Base-by-base conservation (phyloP, 352 stramenopile species). In the Phytophthora aleatoria region DNA sequence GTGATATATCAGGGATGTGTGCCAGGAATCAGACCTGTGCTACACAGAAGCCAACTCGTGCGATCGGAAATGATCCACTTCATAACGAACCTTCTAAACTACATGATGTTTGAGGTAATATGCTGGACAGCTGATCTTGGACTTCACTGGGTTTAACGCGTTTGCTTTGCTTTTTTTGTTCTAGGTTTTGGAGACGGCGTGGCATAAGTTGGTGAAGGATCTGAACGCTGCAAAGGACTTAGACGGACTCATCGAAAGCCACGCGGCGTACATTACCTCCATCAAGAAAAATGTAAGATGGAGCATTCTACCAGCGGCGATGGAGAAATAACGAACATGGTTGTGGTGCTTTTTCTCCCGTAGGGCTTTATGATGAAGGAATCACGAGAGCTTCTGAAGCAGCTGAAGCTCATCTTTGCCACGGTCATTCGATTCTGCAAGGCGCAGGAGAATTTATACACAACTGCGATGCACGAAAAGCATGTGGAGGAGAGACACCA, bases 11-110 rank as follows among this genome's bases (percentile, higher is more conserved):
- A 91, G 83, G 78, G 79, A 10, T 75, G 75, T 35, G 57, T 95
- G 36, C 87, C 74, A 42, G 79, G 75, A 31, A 77, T 94, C 52
- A 38, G 57, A 39, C 66, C 64, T 54, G 67, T 97, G 16, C 81
- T 99, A 27, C 92, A 98, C 74, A 89, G 87, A 35, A 98, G 97
- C 63, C 95, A 98, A 56, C 84, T 99, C 13, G 86, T 98, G 49
- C 89, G 97, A 30, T 97, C 97, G 24, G 90, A 98, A 45, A 99
- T 99, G 97, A 96, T 98, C 57, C 96, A 99, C 70, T 98, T 99
- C 71, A 96, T 94, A 24, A 94, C 92, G 39, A 99, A 99, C 60
- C 84, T 99, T 24, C 94, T 98, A 69, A 98, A 96, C 67, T 99
- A 99, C 71, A 93, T 99, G 69, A 99, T 99, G 96, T 99, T 99